Evolutionary conservation across 331 rosid species (phyloP), one percentile per base, ranked within the genome.

Genomic region (Rhamnella rubrinervis): DNA sequence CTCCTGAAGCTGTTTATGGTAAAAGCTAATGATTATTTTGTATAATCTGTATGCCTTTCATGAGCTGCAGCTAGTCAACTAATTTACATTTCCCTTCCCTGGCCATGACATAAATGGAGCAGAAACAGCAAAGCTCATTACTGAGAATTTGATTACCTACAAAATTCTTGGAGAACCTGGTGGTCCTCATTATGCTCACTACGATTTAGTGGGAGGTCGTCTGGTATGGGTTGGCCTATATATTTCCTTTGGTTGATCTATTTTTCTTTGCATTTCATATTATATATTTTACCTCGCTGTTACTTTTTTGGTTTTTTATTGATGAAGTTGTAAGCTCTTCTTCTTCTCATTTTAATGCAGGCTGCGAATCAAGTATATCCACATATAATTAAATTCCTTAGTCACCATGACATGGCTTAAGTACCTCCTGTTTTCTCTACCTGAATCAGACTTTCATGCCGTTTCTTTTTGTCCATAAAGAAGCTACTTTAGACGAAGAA

Each of bases 1-100:
- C 98, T 49, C 95, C 96, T 15, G 98, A 93, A 78, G 98, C 98
- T 52, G 92, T 90, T 61, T 87, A 90, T 3, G 98, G 98, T 93
- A 86, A 25, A 65, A 66, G 57, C 35, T 31, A 31, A 31, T 31
- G 4, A 52, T 59, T 46, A 74, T 61, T 64, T 12, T 66, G n/a
- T 39, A 21, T 41, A 46, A 37, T 39, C 20, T 25, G 17, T 9
- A 4, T 41, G 55, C 63, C 59, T 52, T 65, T 7, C 52, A 37
- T 7, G 37, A n/a, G 13, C 31, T 53, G 25, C 4, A 46, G 52
- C 55, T 63, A 38, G 23, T 40, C 49, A 58, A 58, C 59, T 69
- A 71, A 51, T 19, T 74, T 66, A 39, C 49, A 17, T 28, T 28
- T 44, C 37, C 35, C 12, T 60, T 60, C 61, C 55, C 74, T 51